Percentiles rank a stretch among this genome's conserved stretches.
These are phyloP conservation scores for Hydrangea macrophylla DNA, from an alignment of 148 eudicot species.

Conservation along the genomic window DNA sequence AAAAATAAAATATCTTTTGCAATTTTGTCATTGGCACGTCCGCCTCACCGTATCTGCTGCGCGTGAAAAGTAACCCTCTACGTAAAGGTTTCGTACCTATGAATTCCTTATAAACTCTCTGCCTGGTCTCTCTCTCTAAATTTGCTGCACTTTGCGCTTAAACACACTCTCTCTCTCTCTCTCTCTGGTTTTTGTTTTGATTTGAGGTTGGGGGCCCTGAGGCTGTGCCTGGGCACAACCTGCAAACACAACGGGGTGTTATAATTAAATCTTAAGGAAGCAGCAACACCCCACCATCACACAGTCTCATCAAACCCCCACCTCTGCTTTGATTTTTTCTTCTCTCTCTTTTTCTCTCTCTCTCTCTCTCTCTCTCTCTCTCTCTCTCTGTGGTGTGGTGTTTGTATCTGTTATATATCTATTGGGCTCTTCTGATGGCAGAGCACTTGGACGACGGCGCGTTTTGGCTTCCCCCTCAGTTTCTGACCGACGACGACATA, in stretches of 20 bases:
- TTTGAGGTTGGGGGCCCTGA: constrained; percentile 12
- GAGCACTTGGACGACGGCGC: constrained; percentile 49
- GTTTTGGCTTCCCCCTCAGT: constrained; percentile 70
- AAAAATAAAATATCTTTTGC: too few species aligned
- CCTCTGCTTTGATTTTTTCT: background rate
- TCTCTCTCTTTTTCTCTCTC: too few species aligned
- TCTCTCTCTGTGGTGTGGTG: too few species aligned
- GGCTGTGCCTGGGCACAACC: background rate
- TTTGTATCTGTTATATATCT: too few species aligned
- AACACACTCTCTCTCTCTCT: constrained; percentile 2
- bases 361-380: too few species aligned
- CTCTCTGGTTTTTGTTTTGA: background rate
- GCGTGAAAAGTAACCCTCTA: background rate
- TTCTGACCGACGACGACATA: constrained; percentile 70
- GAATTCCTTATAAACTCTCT: background rate
- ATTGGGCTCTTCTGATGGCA: constrained; percentile 26
- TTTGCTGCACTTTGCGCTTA: too few species aligned
- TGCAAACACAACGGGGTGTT: background rate
- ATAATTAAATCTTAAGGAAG: constrained; percentile 18
- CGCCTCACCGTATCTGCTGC: background rate
- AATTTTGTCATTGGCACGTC: background rate
- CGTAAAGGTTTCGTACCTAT: background rate
- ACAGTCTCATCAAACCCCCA: background rate
- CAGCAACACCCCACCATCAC: constrained; percentile 3
- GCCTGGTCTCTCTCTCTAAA: background rate